Percentiles rank a stretch among this genome's conserved stretches.
These are phyloP conservation scores for Tolypocladium cylindrosporum DNA, from an alignment of 2,329 filamentous ascomycete genomes.

Conservation along the genomic window DNA sequence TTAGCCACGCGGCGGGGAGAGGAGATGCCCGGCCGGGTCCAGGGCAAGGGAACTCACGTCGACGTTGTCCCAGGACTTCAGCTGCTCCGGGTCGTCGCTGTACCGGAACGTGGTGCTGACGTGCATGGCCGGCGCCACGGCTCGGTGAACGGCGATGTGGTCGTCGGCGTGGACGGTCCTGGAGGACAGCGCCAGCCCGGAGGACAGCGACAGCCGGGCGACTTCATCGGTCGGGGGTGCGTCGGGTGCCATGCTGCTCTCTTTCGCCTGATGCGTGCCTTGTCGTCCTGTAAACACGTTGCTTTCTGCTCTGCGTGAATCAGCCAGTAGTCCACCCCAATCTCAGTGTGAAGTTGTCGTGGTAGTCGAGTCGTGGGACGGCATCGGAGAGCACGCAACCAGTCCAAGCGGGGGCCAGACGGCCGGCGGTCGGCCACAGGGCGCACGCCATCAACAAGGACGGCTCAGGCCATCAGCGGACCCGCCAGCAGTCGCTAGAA, in stretches of 20 bases:
- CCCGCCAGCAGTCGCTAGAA: neutral
- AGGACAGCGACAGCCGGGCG: conserved; percentile 37
- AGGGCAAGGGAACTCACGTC: conserved; percentile 35
- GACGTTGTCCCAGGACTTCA: conserved; percentile 40
- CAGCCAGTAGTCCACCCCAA: neutral
- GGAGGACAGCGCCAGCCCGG: conserved; percentile 46
- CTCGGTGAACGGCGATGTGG: conserved; percentile 59
- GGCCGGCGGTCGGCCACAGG: neutral
- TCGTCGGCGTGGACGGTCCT: conserved; percentile 77
- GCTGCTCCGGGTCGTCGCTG: conserved; percentile 54
- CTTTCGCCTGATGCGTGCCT: neutral
- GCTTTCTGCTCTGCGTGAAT: neutral
- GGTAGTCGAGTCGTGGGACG: neutral
- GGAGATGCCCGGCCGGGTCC: neutral
- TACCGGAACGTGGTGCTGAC: conserved; percentile 90
- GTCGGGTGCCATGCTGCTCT: conserved; percentile 1
- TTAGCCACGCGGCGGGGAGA: neutral
- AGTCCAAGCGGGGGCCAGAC: neutral
- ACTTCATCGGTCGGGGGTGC: conserved; percentile 1
- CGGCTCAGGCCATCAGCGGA: neutral
- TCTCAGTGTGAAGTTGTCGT: neutral
- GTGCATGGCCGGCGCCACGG: conserved; percentile 83
- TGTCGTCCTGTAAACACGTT: neutral
- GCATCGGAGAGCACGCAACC: neutral
- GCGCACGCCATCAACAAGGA: no score